Evolutionary conservation across 495 filamentous ascomycete genomes (phyloP).

Genomic region (Hyaloscypha hepaticicola): DNA sequence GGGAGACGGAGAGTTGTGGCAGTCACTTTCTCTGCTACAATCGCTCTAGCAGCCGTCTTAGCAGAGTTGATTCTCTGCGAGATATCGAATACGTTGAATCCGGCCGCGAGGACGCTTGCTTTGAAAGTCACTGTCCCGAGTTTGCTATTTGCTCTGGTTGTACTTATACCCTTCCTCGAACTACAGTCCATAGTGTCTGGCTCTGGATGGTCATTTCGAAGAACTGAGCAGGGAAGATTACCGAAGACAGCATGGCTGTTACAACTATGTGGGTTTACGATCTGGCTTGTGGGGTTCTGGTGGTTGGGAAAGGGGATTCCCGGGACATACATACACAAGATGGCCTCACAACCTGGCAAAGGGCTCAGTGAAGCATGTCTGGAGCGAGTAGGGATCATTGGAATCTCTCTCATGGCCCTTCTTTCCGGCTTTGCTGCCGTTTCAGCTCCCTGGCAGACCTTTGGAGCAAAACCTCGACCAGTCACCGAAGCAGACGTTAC

Average conservation of each 20-base stretch:
- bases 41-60: constrained; percentile 70
- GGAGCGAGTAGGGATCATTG: constrained; percentile 76
- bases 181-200: constrained; percentile 62
- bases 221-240: constrained; percentile 46
- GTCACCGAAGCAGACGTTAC: constrained; percentile 69
- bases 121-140: constrained; percentile 63
- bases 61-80: constrained; percentile 76
- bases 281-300: constrained; percentile 73
- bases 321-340: constrained; percentile 40
- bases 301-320: constrained; percentile 65
- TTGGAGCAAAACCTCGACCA: constrained; percentile 57
- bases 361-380: constrained; percentile 69
- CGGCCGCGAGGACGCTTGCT: constrained; percentile 57
- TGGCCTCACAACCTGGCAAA: constrained; percentile 37
- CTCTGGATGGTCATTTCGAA: constrained; percentile 55
- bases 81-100: constrained; percentile 67
- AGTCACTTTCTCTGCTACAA: constrained; percentile 65
- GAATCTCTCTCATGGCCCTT: constrained; percentile 77
- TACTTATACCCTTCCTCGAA: constrained; percentile 70
- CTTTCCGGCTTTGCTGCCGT: constrained; percentile 81
- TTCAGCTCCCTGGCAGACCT: constrained; percentile 77
- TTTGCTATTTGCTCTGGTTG: constrained; percentile 63
- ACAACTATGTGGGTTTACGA: constrained; percentile 53
- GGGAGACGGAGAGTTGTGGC: constrained; percentile 54
- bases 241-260: constrained; percentile 55